phyloP scores from a whole-genome alignment of 2,329 filamentous ascomycete species.

The Helotiales sp. region DNA sequence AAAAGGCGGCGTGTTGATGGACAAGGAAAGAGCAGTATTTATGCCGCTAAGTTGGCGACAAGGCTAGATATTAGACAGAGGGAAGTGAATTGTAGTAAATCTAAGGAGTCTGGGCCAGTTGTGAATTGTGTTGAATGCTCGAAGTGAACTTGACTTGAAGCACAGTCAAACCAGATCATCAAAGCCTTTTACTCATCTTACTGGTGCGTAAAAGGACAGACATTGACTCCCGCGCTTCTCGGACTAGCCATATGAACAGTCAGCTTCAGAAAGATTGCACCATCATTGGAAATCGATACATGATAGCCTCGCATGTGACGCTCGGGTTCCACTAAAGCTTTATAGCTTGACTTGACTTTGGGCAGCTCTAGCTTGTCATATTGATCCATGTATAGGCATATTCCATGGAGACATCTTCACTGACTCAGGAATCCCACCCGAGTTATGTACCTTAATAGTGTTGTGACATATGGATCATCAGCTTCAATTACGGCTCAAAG shows the following conservation, averaged over 20 bases:
- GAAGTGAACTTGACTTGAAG: not conserved
- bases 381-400: too few species aligned
- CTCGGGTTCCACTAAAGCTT: too few species aligned
- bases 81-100: not conserved
- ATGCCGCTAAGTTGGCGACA: not conserved
- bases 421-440: too few species aligned
- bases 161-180: not conserved
- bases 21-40: not conserved
- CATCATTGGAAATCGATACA: too few species aligned
- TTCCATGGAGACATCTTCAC: too few species aligned
- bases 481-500: too few species aligned
- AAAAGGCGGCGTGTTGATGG: not conserved
- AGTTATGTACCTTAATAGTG: too few species aligned
- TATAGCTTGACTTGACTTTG: too few species aligned
- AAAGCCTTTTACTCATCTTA: not conserved
- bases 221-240: not conserved
- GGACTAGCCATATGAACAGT: not conserved
- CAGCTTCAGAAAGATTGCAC: too few species aligned
- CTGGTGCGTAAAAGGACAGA: not conserved
- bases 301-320: too few species aligned
- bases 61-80: not conserved
- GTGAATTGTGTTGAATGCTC: not conserved
- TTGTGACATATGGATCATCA: too few species aligned
- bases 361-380: too few species aligned
- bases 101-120: not conserved